phyloP scores from a whole-genome alignment of 139 green algal species.

The Trebouxia sp. region DNA sequence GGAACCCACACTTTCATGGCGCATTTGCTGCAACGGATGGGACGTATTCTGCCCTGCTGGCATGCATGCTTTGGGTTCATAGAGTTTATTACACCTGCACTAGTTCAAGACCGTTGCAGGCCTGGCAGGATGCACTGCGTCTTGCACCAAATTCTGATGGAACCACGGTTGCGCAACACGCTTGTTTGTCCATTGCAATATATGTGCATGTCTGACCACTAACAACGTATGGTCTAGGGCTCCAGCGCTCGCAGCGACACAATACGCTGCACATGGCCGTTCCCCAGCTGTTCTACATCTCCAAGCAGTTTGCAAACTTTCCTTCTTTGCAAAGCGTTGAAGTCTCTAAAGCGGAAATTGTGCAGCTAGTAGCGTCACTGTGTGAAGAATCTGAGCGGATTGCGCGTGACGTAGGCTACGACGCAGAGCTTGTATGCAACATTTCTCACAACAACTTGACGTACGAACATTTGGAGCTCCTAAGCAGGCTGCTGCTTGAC shows the following conservation, averaged over 20 bases:
- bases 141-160: no score
- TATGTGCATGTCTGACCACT: no score
- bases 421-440: conserved; percentile 4
- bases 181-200: no score
- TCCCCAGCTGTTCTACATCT: conserved; percentile 5
- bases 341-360: background rate
- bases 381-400: background rate
- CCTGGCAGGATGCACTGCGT: no score
- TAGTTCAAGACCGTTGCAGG: no score
- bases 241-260: conserved; percentile 6
- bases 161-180: no score
- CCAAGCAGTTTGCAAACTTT: conserved; percentile 12
- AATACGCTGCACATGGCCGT: conserved; percentile 6
- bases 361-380: background rate
- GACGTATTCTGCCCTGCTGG: no score
- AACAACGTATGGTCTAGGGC: no score
- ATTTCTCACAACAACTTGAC: background rate
- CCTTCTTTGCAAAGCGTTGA: conserved; percentile 15
- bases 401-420: background rate
- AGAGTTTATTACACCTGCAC: no score
- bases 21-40: no score
- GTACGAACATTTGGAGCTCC: background rate
- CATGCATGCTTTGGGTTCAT: no score
- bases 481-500: background rate
- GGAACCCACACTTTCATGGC: no score